Conservation (phyloP, 768 basidiomycete species). For the Leucosporidium yakuticum region DNA sequence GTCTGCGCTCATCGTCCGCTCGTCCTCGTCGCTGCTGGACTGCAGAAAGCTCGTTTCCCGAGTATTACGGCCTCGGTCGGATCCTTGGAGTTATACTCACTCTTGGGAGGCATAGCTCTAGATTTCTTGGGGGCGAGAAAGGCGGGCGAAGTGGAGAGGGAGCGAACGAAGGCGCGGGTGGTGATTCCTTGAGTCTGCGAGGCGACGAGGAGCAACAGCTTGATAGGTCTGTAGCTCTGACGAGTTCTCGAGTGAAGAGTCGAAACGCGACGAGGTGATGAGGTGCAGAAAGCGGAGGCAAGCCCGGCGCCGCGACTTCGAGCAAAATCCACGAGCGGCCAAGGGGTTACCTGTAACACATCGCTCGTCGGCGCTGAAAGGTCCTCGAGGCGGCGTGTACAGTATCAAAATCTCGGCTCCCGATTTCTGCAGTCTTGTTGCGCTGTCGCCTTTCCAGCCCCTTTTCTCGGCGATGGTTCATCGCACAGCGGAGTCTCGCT, state of each 20-base stretch:
- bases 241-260: neutral
- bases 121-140: slow-evolving; percentile 10
- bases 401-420: no score
- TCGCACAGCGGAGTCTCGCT: no score
- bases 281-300: neutral
- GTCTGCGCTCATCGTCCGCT: no score
- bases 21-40: no score
- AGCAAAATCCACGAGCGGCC: neutral
- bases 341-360: neutral
- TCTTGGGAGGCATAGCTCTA: slow-evolving; percentile 32
- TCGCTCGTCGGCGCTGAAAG: no score
- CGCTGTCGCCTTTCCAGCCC: no score
- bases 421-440: no score
- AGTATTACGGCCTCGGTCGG: no score
- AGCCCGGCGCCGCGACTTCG: neutral
- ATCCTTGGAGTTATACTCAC: neutral
- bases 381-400: no score
- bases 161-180: neutral
- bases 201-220: slow-evolving; percentile 8
- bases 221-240: neutral
- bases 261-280: neutral
- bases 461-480: no score
- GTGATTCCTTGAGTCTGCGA: slow-evolving; percentile 1
- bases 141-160: neutral
- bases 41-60: no score